Evolutionary conservation across 768 basidiomycete genomes (phyloP).

Genomic region (Russula sp.): DNA sequence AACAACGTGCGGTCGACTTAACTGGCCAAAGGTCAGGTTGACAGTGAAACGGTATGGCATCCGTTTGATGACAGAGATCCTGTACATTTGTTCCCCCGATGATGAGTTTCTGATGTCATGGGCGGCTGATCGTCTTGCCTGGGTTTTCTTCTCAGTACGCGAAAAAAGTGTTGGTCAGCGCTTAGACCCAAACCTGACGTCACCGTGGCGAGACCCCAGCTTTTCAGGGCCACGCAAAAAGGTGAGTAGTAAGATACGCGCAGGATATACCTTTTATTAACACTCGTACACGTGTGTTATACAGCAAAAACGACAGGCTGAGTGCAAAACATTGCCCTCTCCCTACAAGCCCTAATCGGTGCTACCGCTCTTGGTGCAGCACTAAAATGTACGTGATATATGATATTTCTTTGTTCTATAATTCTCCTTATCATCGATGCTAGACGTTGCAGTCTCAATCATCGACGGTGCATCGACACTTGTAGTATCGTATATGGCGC

Average conservation of each 20-base stretch:
- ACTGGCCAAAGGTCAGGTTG: background rate
- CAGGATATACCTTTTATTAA: background rate
- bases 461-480: conserved; percentile 63
- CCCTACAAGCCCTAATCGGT: conserved; percentile 34
- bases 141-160: background rate
- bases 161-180: conserved; percentile 6
- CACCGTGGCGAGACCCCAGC: background rate
- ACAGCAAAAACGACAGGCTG: conserved; percentile 28
- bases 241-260: conserved; percentile 10
- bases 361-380: conserved; percentile 34
- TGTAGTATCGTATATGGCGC: conserved; percentile 69
- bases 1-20: too few relatives aligned
- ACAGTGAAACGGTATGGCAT: conserved; percentile 1
- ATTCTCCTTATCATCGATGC: background rate
- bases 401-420: background rate
- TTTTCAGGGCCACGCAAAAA: background rate
- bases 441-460: conserved; percentile 42
- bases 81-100: conserved; percentile 1
- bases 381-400: conserved; percentile 18
- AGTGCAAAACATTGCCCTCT: conserved; percentile 34
- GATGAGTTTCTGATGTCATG: background rate
- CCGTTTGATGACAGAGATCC: background rate
- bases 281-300: background rate
- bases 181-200: conserved; percentile 18
- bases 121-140: background rate